Conservation (phyloP, 2,329 filamentous ascomycete genomes). For the Akanthomyces uredinophilus region DNA sequence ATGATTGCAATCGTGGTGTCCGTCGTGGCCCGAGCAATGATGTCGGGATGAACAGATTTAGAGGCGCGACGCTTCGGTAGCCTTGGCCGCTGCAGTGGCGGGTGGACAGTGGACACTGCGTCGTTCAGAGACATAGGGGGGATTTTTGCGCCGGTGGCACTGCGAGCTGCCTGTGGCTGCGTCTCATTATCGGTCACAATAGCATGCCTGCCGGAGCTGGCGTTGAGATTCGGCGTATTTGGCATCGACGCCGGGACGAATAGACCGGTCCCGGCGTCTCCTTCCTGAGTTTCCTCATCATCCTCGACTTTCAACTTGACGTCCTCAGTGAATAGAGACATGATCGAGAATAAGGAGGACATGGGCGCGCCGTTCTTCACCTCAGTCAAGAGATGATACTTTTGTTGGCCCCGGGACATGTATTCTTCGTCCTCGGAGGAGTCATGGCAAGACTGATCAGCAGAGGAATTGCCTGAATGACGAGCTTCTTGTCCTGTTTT, state of each 20-base stretch:
- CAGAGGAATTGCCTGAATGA: constrained; percentile 22
- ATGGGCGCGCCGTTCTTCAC: constrained; percentile 97
- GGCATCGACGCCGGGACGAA: constrained; percentile 33
- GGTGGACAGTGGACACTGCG: constrained; percentile 23
- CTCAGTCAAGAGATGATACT: constrained; percentile 92
- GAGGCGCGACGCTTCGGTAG: constrained; percentile 43
- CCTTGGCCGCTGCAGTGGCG: constrained; percentile 30
- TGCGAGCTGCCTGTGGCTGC: not conserved
- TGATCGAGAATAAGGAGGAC: constrained; percentile 96
- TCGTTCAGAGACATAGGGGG: constrained; percentile 70
- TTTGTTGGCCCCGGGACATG: constrained; percentile 62
- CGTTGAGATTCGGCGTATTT: constrained; percentile 35
- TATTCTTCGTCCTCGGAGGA: constrained; percentile 65
- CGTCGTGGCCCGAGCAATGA: constrained; percentile 90
- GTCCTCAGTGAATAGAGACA: constrained; percentile 95
- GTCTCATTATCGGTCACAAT: not conserved
- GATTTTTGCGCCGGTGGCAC: constrained; percentile 44
- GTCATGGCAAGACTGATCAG: constrained; percentile 26
- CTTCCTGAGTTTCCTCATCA: constrained; percentile 32
- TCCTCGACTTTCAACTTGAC: constrained; percentile 74
- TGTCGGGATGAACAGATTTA: constrained; percentile 89
- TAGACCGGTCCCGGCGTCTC: constrained; percentile 28
- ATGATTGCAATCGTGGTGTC: constrained; percentile 99
- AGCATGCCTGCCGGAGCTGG: constrained; percentile 18
- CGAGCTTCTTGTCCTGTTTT: constrained; percentile 66